Percentiles rank a stretch among this genome's conserved stretches.
Evolutionary conservation across 2,329 filamentous ascomycete genomes (phyloP).

Genomic region (Aulographum hederae): DNA sequence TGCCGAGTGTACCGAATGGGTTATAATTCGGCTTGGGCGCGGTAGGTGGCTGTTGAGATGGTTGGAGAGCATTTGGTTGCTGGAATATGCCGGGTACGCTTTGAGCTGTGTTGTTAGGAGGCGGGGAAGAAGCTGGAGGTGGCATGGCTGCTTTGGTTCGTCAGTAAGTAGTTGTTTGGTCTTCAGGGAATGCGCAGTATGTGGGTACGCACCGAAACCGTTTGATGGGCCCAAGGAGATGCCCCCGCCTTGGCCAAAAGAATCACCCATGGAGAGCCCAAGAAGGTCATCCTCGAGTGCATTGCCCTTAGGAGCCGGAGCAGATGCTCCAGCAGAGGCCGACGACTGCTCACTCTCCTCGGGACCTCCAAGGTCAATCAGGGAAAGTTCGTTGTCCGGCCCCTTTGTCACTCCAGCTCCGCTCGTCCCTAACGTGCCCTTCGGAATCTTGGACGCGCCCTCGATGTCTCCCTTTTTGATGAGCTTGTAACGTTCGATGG

Average conservation of each 20-base stretch:
- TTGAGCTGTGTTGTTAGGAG: too few relatives aligned
- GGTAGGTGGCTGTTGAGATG: conserved; percentile 22
- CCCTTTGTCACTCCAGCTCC: conserved; percentile 45
- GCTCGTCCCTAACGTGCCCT: conserved; percentile 55
- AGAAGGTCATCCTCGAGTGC: conserved; percentile 80
- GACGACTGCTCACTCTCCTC: conserved; percentile 29
- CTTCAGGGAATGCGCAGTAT: too few relatives aligned
- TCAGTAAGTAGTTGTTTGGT: too few relatives aligned
- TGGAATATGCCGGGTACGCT: too few relatives aligned
- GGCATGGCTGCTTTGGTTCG: too few relatives aligned
- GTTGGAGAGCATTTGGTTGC: conserved; percentile 11
- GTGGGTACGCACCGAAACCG: conserved; percentile 13
- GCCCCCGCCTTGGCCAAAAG: conserved; percentile 56
- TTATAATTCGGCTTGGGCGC: conserved; percentile 34
- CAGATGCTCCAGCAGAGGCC: conserved; percentile 20
- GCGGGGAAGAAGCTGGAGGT: too few relatives aligned
- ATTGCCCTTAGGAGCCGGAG: conserved; percentile 34
- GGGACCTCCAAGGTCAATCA: conserved; percentile 76
- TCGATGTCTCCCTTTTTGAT: conserved; percentile 91
- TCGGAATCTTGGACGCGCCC: conserved; percentile 64
- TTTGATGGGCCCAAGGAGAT: conserved; percentile 56
- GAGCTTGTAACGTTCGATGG: conserved; percentile 85
- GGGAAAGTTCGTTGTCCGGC: conserved; percentile 60
- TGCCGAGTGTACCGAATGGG: conserved; percentile 35
- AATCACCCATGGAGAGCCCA: conserved; percentile 56